Evolutionary conservation across 208 protist genomes (phyloP), one percentile per base, ranked within the genome.

Genomic region (Leishmania mexicana): DNA sequence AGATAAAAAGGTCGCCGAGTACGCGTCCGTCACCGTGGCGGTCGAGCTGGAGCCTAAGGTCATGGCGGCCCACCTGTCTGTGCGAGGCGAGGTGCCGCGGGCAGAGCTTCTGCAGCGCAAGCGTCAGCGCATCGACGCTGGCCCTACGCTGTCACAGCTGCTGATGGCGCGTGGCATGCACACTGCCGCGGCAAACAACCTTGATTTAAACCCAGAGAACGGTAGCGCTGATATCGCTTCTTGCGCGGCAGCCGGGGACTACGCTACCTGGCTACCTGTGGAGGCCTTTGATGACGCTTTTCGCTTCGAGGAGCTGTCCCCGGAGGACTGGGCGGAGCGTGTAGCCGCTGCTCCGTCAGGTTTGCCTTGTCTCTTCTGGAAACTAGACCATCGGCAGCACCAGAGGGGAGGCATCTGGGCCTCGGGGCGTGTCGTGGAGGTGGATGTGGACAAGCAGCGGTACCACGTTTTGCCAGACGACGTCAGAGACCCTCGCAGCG

Each of bases 241-340:
- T 10, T 17, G 73, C 35, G 17, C 42, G 42, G 65, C n/a, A 15
- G 51, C 45, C 6, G 89, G 87, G 21, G 78, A 65, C 40, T 97
- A 93, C 83, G 83, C 95, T 75, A 76, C 88, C 2, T 94, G 96
- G 40, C 84, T 99, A 17, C 97, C 97, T 3, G 88, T 99, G 17
- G 93, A 98, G 72, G 89, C 89, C 4, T 99, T 99, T 85, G 98
- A 99, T 83, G 91, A 96, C 71, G 83, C 90, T 47, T 84, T 80
- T 19, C 79, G 94, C 28, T 98, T 93, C 81, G 98, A 99, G 68
- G 90, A 93, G 62, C 88, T 97, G 47, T 85, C 83, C 2, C 67
- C 87, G 1, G 75, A 72, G n/a, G 94, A 98, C 80, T 97, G 97
- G 95, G 68, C 89, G 71, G 77, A 83, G 2, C 76, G 80, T 17